Evolutionary conservation across 225 moss, liverwort and hornwort genomes (phyloP), one percentile per base, ranked within the genome.

Genomic region (Sphagnum tenellum): DNA sequence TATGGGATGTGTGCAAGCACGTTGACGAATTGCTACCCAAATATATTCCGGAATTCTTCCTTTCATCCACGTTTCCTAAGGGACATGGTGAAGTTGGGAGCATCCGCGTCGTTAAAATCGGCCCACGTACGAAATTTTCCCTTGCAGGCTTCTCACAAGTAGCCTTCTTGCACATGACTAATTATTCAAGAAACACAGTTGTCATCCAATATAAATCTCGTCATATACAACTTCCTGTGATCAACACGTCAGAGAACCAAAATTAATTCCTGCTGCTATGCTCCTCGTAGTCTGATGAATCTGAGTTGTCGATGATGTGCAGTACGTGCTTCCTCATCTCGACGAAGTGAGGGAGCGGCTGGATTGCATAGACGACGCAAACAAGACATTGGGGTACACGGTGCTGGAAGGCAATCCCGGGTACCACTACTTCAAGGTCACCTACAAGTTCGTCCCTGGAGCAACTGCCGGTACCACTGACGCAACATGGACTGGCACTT

Each of bases 31-130:
- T 2, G 52, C 9, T 52, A 2, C 79, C 82, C 13, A 64, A 67
- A 57, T 49, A 76, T 44, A 66, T 82, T 5, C 79, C 82, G 8
- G 79, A 82, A 5, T 69, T 82, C 14, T 82, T 82, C 74, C 14
- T 63, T 53, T 61, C 73, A 45, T 76, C 71, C 64, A 71, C 9
- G 0, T 9, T 69, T 46, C 51, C 76, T 73, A 61, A 67, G 5
- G 79, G 82, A 61, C 74, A 82, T 51, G 79, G 82, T 48, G 74
- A 78, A 3, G 73, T 76, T 3, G 79, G 79, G 50, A 79, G 79
- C 44, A 53, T 82, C 59, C 74, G 82, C n/a, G 74, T 72, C 60
- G 76, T 79, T 50, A 71, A 51, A 45, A 79, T 79, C 54, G 82
- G 82, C n/a, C 82, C 82, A 66, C 79, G 79, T 79, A 69, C 47